A percentile compares a stretch with the other conserved stretches of the same genome.
Conservation (phyloP, 2,329 filamentous ascomycete genomes). For the Thielaviopsis musarum region DNA sequence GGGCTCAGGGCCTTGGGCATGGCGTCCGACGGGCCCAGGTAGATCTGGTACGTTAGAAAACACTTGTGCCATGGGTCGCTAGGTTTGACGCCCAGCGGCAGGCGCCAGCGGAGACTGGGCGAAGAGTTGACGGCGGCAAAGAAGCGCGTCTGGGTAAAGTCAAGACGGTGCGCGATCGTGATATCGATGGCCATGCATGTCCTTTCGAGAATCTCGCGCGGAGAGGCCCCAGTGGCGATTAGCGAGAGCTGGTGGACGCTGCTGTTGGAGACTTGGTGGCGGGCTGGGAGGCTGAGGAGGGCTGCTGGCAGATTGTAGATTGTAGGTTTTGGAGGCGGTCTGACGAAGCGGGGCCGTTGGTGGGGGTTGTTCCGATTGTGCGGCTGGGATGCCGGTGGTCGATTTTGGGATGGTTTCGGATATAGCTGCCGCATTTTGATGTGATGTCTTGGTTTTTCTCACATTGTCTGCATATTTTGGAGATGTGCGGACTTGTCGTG, state of each 20-base stretch:
- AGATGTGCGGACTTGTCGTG: background rate
- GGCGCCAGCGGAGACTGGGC: slow-evolving; percentile 22
- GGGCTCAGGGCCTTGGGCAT: slow-evolving; percentile 32
- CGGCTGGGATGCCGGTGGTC: background rate
- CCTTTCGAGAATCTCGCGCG: slow-evolving; percentile 21
- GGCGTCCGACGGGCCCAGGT: slow-evolving; percentile 40
- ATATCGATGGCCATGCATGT: slow-evolving; percentile 24
- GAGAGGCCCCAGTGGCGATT: slow-evolving; percentile 10
- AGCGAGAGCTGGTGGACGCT: slow-evolving; percentile 4
- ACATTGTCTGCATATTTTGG: background rate
- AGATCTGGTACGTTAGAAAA: slow-evolving; percentile 52
- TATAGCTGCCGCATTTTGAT: background rate
- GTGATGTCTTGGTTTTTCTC: background rate
- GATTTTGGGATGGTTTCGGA: background rate
- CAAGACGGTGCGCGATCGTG: slow-evolving; percentile 21
- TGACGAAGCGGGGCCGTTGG: background rate
- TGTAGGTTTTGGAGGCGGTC: background rate
- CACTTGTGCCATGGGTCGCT: slow-evolving; percentile 46
- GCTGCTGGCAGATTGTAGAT: background rate
- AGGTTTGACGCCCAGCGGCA: slow-evolving; percentile 14
- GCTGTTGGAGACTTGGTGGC: slow-evolving; percentile 4
- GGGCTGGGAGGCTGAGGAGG: slow-evolving; percentile 2
- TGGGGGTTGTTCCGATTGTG: background rate
- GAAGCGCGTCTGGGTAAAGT: slow-evolving; percentile 20
- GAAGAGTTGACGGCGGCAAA: slow-evolving; percentile 24